Conservation (phyloP, 139 green algal species). For the Diplosphaera chodatii region DNA sequence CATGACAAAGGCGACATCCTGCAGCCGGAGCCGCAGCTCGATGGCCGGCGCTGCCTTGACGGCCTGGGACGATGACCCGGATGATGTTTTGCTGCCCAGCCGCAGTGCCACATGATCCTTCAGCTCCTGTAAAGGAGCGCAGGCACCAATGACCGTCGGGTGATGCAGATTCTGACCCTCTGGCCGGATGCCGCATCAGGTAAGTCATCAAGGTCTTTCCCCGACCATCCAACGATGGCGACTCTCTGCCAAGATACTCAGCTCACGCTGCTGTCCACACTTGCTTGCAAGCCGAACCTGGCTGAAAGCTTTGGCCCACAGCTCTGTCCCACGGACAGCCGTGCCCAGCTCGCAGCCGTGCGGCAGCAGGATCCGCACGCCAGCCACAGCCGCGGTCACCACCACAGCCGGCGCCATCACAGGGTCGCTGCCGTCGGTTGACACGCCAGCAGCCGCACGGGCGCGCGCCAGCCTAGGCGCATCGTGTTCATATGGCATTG, state of each 20-base stretch:
- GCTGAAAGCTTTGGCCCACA: conserved; percentile 61
- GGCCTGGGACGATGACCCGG: too few relatives aligned
- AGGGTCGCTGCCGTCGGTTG: neutral
- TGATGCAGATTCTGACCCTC: too few relatives aligned
- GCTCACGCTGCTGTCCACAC: too few relatives aligned
- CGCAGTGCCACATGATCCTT: neutral
- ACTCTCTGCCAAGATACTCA: too few relatives aligned
- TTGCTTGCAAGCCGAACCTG: too few relatives aligned
- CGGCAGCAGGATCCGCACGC: conserved; percentile 23
- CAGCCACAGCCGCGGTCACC: conserved; percentile 1
- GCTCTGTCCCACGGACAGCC: conserved; percentile 34
- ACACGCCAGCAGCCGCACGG: neutral
- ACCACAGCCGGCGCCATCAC: neutral
- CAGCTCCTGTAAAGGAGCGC: conserved; percentile 14
- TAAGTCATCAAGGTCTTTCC: too few relatives aligned
- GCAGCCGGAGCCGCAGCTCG: conserved; percentile 33
- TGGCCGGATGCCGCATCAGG: too few relatives aligned
- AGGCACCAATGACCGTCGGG: too few relatives aligned
- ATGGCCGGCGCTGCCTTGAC: conserved; percentile 2
- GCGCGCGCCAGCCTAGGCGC: neutral
- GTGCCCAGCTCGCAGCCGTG: conserved; percentile 38
- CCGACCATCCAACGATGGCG: too few relatives aligned
- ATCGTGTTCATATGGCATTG: neutral
- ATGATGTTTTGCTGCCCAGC: conserved; percentile 1
- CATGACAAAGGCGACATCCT: conserved; percentile 38